phyloP scores from a whole-genome alignment of 2,329 filamentous ascomycete genomes.

The Ophiostoma himal-ulmi region DNA sequence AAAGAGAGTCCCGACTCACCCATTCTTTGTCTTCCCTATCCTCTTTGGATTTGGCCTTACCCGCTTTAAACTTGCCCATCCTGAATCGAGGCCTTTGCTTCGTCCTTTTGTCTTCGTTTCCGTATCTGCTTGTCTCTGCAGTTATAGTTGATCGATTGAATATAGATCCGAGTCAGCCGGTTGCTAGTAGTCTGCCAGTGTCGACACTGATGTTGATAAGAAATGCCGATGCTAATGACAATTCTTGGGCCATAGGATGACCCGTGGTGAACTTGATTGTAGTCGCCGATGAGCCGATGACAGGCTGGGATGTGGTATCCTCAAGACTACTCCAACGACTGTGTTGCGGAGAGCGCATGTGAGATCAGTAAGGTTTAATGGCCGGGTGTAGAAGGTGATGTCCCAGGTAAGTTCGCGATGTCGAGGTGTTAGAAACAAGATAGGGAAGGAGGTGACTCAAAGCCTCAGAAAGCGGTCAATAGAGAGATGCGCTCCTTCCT shows the following conservation, averaged over 20 bases:
- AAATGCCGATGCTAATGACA: not conserved
- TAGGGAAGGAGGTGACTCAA: not conserved
- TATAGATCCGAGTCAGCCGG: not conserved
- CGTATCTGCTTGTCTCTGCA: not conserved
- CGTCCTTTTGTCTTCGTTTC: not conserved
- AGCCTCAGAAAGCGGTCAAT: not conserved
- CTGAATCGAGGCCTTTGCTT: not conserved
- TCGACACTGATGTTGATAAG: not conserved
- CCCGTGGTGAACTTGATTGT: not conserved
- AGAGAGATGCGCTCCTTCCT: not conserved
- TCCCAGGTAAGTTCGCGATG: not conserved
- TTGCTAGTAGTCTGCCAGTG: not conserved
- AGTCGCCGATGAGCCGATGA: not conserved
- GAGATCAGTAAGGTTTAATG: not conserved
- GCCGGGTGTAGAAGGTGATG: not conserved
- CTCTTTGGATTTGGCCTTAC: constrained; percentile 15
- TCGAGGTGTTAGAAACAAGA: not conserved
- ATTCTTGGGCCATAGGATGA: not conserved
- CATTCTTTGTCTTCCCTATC: constrained; percentile 24
- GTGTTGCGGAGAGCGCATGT: not conserved
- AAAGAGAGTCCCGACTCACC: constrained; percentile 18
- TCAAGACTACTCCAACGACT: not conserved
- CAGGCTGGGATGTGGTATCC: not conserved
- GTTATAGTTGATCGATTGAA: not conserved
- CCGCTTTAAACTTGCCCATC: not conserved